Evolutionary conservation across 176 grass and related monocot genomes (phyloP), one percentile per base, ranked within the genome.

Genomic region (Oryza punctata): DNA sequence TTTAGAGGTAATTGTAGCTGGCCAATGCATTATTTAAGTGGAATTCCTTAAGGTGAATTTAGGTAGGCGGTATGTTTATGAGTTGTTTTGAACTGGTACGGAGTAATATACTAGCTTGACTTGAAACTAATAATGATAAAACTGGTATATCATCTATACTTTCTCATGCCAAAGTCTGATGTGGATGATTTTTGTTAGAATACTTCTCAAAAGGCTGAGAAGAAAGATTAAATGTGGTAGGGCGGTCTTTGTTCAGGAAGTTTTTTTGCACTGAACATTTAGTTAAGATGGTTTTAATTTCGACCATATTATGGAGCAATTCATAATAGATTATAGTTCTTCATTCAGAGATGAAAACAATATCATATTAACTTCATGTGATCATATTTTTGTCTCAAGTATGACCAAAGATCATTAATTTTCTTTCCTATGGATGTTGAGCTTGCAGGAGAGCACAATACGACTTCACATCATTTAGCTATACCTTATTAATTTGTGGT

Each of bases 261-360:
- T 54, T 19, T 49, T 67, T 66, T 19, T 54, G 26, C 40, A 61
- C 26, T 21, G 27, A 65, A 74, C 13, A 45, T 63, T 72, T 43
- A 45, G 23, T 61, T 79, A 84, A 85, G 57, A n/a, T 80, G 81
- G 63, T 73, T 84, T 88, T 79, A 11, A 26, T 4, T 69, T 84
- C 21, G 27, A 49, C 29, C 11, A 46, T 68, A 28, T 86, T 52
- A 23, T 0, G 5, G 26, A 29, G 40, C 45, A 78, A 66, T 44
- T 60, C 63, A 78, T 32, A 24, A 67, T 66, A 85, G 54, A 49
- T 64, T n/a, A 13, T 38, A 78, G 3, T 67, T 68, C 69, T 83
- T 38, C 35, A 43, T 74, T 74, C 50, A 82, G 35, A 73, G 35
- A 78, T 16, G 18, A 67, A 73, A 78, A 57, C 41, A 49, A 27